phyloP scores from a whole-genome alignment of 768 basidiomycete genomes.

The Phylloporus arenicola region DNA sequence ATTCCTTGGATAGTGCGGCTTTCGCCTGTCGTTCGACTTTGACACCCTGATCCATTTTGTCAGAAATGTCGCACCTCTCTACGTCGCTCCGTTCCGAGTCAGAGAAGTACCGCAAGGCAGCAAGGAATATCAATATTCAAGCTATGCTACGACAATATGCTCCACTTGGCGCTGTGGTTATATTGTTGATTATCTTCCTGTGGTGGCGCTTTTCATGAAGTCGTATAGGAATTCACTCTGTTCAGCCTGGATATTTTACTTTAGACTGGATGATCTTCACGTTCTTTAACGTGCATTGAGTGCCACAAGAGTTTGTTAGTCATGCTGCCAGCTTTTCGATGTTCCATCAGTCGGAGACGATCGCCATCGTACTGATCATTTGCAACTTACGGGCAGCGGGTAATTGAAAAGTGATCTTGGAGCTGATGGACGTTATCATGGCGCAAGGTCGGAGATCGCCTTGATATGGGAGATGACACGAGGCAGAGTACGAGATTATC shows the following conservation, averaged over 20 bases:
- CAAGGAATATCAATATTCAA: slow-evolving; percentile 88
- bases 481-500: slow-evolving; percentile 23
- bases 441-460: slow-evolving; percentile 27
- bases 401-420: too few relatives aligned
- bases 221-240: slow-evolving; percentile 5
- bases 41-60: not conserved
- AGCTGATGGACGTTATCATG: slow-evolving; percentile 1
- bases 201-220: slow-evolving; percentile 73
- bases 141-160: slow-evolving; percentile 96
- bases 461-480: slow-evolving; percentile 29
- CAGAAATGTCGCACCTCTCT: slow-evolving; percentile 96
- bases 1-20: slow-evolving; percentile 85
- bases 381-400: too few relatives aligned
- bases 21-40: not conserved
- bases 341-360: too few relatives aligned
- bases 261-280: slow-evolving; percentile 26
- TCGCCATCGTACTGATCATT: too few relatives aligned
- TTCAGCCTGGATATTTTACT: slow-evolving; percentile 20
- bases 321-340: too few relatives aligned
- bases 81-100: slow-evolving; percentile 93
- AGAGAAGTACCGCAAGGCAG: slow-evolving; percentile 94
- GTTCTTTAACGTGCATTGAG: slow-evolving; percentile 4
- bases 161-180: slow-evolving; percentile 75
- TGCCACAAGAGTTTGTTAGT: too few relatives aligned
- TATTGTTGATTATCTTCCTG: slow-evolving; percentile 72